Evolutionary conservation across 1,284 basidiomycete genomes (phyloP), one percentile per base, ranked within the genome.

Genomic region (Ceraceosorus guamensis): DNA sequence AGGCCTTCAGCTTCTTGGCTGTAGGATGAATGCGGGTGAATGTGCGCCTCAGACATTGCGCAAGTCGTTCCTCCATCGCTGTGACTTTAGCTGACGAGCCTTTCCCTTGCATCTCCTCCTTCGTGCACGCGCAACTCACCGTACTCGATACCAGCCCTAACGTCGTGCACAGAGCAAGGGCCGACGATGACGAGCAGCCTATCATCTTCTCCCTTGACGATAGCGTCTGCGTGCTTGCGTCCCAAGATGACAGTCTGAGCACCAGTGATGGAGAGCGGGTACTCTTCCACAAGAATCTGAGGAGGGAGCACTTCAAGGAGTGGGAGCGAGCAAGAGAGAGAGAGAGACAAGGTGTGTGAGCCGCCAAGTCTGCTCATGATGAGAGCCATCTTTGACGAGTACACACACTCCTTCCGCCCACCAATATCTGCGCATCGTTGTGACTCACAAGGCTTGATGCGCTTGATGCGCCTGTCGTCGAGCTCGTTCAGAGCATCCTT

Each of bases 1-100:
- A 97, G 46, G 80, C 83, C 56, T 83, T 84, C 56, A 97, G 82
- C 70, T n/a, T n/a, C n/a, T n/a, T n/a, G n/a, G n/a, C n/a, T n/a
- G n/a, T n/a, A n/a, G 63, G 45, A 34, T 33, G 14, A 14, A 3
- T 10, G 8, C 18, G 37, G 39, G 33, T 31, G 24, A 14, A 2
- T n/a, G 45, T 11, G 37, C 32, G 43, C 3, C 10, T 14, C 24
- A 48, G 30, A 41, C n/a, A 43, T 48, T 30, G 37, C 31, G 48
- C 16, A 10, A 48, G 18, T 48, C 16, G 18, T 10, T 43, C 16
- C 10, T 48, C 10, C 18, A 48, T 10, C 10, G 46, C 10, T 10
- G 37, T 48, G 46, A 16, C 18, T 48, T 10, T n/a, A n/a, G 39
- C 39, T 43, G 7, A 16, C 6, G n/a, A n/a, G n/a, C n/a, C n/a